Evolutionary conservation across 495 filamentous ascomycete species (phyloP).

Genomic region (Neurospora terricola): DNA sequence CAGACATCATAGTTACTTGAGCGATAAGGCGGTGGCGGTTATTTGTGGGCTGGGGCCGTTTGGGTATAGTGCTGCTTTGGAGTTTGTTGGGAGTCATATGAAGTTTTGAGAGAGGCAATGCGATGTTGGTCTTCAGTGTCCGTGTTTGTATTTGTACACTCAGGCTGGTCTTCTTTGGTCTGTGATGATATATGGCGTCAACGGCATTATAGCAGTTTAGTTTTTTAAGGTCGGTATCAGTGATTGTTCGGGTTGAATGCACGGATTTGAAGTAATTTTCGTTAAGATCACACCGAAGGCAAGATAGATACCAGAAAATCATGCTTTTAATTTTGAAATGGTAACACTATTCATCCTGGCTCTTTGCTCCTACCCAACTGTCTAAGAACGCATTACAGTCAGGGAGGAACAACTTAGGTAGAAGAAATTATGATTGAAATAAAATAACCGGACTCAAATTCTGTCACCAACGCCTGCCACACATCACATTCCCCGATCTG

Average conservation of each 20-base stretch:
- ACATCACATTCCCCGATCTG: not conserved
- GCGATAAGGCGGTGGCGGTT: conserved; percentile 59
- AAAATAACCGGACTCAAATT: not conserved
- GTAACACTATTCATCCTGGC: not conserved
- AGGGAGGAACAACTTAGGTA: not conserved
- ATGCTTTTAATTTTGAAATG: not conserved
- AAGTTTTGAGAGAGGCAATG: conserved; percentile 22
- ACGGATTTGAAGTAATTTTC: not conserved
- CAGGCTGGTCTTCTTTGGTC: not conserved
- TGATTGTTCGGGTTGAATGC: not conserved
- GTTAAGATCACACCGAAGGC: no score
- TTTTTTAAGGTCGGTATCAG: not conserved
- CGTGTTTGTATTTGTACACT: not conserved
- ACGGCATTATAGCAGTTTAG: not conserved
- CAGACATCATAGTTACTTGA: conserved; percentile 55
- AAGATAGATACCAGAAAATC: not conserved
- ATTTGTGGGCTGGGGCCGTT: conserved; percentile 58
- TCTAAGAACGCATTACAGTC: not conserved
- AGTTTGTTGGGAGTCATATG: conserved; percentile 44
- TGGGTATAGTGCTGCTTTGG: conserved; percentile 61
- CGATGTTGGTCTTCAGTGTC: not conserved
- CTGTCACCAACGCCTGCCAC: not conserved
- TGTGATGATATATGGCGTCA: not conserved
- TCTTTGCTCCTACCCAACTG: not conserved
- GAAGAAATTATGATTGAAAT: not conserved